A percentile compares a stretch with the other conserved stretches of the same genome.
phyloP scores from a whole-genome alignment of 2,329 filamentous ascomycete genomes.

The Penicillium thymicola region DNA sequence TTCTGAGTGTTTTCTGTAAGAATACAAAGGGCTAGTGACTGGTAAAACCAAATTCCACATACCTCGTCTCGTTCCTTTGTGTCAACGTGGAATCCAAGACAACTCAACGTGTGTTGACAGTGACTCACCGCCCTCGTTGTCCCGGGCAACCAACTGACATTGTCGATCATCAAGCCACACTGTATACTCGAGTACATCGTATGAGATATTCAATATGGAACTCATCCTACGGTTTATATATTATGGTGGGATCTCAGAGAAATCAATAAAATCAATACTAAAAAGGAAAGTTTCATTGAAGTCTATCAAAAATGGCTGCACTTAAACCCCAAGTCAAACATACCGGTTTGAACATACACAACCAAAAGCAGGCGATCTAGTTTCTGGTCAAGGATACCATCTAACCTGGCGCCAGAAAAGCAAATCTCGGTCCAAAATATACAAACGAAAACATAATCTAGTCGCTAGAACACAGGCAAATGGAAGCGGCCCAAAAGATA shows the following conservation, averaged over 20 bases:
- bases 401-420: slow-evolving; percentile 2
- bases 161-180: slow-evolving; percentile 5
- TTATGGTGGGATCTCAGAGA: neutral
- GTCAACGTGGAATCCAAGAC: slow-evolving; percentile 4
- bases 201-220: neutral
- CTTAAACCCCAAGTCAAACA: neutral
- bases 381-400: neutral
- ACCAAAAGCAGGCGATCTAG: neutral
- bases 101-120: slow-evolving; percentile 12
- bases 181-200: neutral
- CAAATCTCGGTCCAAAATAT: neutral
- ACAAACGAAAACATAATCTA: neutral
- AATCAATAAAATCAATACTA: neutral
- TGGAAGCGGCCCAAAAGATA: slow-evolving; percentile 10
- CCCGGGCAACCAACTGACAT: slow-evolving; percentile 14
- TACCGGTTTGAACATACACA: neutral
- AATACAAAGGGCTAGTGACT: neutral
- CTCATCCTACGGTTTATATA: rapidly evolving
- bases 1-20: neutral
- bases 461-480: slow-evolving; percentile 4
- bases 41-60: neutral
- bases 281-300: neutral
- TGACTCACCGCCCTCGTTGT: slow-evolving; percentile 20
- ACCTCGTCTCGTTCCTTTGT: neutral
- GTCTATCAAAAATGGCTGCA: neutral